Evolutionary conservation across 306 rosid genomes (phyloP).

Genomic region (Boehmeria nivea): DNA sequence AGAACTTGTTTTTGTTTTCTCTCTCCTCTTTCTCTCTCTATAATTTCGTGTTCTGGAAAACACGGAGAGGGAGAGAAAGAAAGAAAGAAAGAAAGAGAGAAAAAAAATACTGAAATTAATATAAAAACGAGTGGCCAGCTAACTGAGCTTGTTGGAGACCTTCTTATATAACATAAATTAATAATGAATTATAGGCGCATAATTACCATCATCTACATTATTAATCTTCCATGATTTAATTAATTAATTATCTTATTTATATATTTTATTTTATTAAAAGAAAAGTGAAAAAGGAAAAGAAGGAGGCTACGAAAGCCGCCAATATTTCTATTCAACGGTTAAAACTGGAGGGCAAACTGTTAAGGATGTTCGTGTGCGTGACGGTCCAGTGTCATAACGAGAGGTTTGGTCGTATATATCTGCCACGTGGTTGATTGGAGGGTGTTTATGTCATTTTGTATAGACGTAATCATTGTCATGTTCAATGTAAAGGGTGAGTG

Average conservation of each 20-base stretch:
- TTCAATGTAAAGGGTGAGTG: not conserved
- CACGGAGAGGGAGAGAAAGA: constrained; percentile 30
- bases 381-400: constrained; percentile 1
- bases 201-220: constrained; percentile 31
- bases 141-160: constrained; percentile 49
- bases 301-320: constrained; percentile 50
- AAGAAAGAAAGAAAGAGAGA: constrained; percentile 27
- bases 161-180: constrained; percentile 28
- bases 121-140: constrained; percentile 80
- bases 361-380: constrained; percentile 6
- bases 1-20: not conserved
- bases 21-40: constrained; percentile 20
- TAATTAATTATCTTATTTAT: not conserved
- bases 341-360: constrained; percentile 5
- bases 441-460: constrained; percentile 17
- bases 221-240: too few species aligned
- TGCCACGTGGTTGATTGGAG: constrained; percentile 9
- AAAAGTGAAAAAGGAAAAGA: not conserved
- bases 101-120: constrained; percentile 20
- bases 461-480: constrained; percentile 32
- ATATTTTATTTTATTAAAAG: not conserved
- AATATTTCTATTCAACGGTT: constrained; percentile 15
- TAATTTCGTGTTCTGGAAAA: constrained; percentile 34
- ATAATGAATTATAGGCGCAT: constrained; percentile 20
- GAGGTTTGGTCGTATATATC: fast-evolving